These are phyloP conservation scores for Calonectria multiphialidica DNA, from an alignment of 2,329 filamentous ascomycete genomes.

Conservation along the genomic window DNA sequence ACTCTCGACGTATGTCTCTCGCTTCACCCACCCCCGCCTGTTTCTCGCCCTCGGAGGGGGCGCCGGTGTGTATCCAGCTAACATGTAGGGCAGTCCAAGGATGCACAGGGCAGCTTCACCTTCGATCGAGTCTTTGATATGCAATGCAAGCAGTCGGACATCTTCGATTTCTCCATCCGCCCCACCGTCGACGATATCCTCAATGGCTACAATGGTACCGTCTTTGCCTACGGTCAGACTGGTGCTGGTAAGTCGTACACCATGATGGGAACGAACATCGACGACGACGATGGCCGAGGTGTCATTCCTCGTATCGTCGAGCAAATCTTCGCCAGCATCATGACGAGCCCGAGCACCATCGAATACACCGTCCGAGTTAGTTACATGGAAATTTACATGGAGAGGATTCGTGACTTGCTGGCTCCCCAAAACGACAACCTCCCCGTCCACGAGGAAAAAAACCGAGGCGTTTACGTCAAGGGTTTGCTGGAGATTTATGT, in stretches of 20 bases:
- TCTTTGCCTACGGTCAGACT: conserved; percentile 98
- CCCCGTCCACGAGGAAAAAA: conserved; percentile 98
- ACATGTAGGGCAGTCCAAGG: conserved; percentile 74
- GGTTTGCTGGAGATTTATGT: conserved; percentile 95
- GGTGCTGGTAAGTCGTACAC: conserved; percentile 99
- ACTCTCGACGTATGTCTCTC: conserved; percentile 78
- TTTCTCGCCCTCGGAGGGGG: background rate
- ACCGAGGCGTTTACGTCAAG: conserved; percentile 95
- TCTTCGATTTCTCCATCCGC: conserved; percentile 98
- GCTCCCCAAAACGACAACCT: conserved; percentile 95
- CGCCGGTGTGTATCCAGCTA: conserved; percentile 33
- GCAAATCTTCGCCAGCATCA: conserved; percentile 96
- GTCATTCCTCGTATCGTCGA: conserved; percentile 97
- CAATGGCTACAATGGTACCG: conserved; percentile 98
- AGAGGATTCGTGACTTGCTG: conserved; percentile 93
- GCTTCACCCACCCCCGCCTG: background rate
- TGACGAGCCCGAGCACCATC: conserved; percentile 91
- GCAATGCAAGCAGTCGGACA: conserved; percentile 88
- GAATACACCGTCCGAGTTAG: conserved; percentile 99
- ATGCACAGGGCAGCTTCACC: conserved; percentile 88
- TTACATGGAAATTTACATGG: conserved; percentile 99
- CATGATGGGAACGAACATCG: conserved; percentile 87
- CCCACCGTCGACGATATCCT: conserved; percentile 97
- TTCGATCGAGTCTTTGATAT: conserved; percentile 99
- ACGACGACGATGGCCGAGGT: conserved; percentile 87